phyloP scores from a whole-genome alignment of 2,329 filamentous ascomycete species.

The Exophiala oligosperma region DNA sequence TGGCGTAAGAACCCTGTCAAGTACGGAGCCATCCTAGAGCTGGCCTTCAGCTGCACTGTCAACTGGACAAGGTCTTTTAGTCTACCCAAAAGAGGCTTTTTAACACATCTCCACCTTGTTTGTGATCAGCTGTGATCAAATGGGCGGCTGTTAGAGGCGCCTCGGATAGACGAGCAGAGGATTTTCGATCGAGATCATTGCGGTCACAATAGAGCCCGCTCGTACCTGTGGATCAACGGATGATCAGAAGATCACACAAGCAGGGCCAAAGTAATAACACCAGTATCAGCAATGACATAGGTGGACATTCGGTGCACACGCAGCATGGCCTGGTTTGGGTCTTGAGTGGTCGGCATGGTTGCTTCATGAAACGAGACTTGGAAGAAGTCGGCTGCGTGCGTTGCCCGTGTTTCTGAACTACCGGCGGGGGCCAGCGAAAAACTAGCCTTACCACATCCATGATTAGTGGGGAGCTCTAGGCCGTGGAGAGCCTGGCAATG shows the following conservation, averaged over 20 bases:
- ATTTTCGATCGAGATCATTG: conserved; percentile 13
- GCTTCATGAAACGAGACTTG: conserved; percentile 1
- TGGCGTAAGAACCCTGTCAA: conserved; percentile 16
- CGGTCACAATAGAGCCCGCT: not conserved
- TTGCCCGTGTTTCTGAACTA: not conserved
- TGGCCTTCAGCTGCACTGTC: conserved; percentile 3
- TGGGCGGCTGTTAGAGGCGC: conserved; percentile 5
- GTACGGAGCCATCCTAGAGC: not conserved
- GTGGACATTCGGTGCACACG: not conserved
- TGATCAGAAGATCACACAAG: not conserved
- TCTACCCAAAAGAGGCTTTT: conserved; percentile 9
- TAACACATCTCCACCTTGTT: conserved; percentile 2
- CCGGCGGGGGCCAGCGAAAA: not conserved
- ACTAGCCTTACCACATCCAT: not conserved
- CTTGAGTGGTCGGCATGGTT: not conserved
- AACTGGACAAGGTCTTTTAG: conserved; percentile 11
- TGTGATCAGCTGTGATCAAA: not conserved
- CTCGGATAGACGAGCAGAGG: conserved; percentile 2
- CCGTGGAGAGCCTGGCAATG: not conserved
- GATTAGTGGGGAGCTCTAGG: not conserved
- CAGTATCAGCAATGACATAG: not conserved
- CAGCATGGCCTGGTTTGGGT: not conserved
- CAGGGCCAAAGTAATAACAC: no score
- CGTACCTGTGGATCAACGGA: conserved; percentile 4
- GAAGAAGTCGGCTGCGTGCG: not conserved